These are phyloP conservation scores for Halocafeteria seosinensis DNA, from an alignment of 108 stramenopile genomes.

Conservation along the genomic window DNA sequence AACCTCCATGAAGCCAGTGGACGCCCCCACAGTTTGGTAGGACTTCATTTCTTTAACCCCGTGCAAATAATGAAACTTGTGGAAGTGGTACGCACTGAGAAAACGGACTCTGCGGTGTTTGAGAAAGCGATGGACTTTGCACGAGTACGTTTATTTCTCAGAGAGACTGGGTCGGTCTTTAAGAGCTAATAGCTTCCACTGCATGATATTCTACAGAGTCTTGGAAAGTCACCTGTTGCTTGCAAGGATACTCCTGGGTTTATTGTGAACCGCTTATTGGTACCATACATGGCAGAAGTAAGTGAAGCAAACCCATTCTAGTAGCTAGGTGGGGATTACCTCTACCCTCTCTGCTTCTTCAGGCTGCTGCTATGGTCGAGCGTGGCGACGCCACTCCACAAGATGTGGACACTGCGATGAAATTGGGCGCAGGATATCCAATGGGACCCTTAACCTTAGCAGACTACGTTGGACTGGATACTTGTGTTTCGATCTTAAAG, in stretches of 20 bases:
- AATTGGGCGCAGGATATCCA: constrained; percentile 91
- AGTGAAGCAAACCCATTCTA: too few relatives aligned
- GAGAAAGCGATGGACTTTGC: constrained; percentile 56
- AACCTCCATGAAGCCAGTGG: constrained; percentile 73
- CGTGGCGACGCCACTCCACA: constrained; percentile 65
- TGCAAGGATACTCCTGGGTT: constrained; percentile 93
- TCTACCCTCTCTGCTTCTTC: too few relatives aligned
- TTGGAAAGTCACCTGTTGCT: constrained; percentile 69
- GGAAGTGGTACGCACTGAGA: constrained; percentile 72
- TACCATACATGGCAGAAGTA: constrained; percentile 67
- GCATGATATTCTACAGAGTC: too few relatives aligned
- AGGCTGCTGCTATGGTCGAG: constrained; percentile 74
- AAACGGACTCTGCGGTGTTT: constrained; percentile 64
- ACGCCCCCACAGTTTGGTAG: constrained; percentile 63
- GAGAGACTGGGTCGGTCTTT: too few relatives aligned
- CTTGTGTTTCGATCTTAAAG: constrained; percentile 67
- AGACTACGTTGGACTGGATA: constrained; percentile 90
- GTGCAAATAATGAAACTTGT: constrained; percentile 90
- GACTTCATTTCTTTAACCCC: constrained; percentile 98
- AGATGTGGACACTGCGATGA: constrained; percentile 87
- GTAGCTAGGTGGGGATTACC: too few relatives aligned
- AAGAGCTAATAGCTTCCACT: too few relatives aligned
- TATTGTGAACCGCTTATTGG: constrained; percentile 88
- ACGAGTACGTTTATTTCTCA: too few relatives aligned
- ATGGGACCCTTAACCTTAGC: constrained; percentile 75